Conservation (phyloP, 2,329 filamentous ascomycete species). For the Hypoxylon sp. region DNA sequence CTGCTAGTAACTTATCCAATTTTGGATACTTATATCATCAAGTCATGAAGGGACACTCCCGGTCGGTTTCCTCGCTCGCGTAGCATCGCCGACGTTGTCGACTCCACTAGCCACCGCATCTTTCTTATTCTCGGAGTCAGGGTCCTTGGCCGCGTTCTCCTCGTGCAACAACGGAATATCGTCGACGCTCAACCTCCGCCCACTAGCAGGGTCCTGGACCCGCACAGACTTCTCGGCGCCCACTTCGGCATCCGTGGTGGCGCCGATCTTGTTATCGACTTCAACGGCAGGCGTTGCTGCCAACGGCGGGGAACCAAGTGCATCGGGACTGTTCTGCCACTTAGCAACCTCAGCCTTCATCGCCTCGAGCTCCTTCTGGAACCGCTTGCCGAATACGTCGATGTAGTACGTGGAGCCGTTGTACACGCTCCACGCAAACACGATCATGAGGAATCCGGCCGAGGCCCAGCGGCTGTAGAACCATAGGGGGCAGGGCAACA, state of each 20-base stretch:
- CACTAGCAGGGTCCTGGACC: conserved; percentile 51
- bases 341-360: conserved; percentile 90
- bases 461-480: conserved; percentile 90
- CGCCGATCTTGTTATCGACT: conserved; percentile 40
- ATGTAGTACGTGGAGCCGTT: conserved; percentile 99
- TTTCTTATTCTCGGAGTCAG: conserved; percentile 11
- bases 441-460: conserved; percentile 78
- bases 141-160: conserved; percentile 54
- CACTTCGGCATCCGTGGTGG: conserved; percentile 44
- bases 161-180: conserved; percentile 71
- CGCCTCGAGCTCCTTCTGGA: conserved; percentile 94
- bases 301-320: conserved; percentile 57
- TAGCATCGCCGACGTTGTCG: conserved; percentile 63
- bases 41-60: conserved; percentile 32
- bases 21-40: neutral
- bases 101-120: conserved; percentile 58
- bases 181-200: conserved; percentile 60
- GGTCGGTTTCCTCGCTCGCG: conserved; percentile 63
- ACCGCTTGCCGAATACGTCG: conserved; percentile 95
- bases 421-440: conserved; percentile 97
- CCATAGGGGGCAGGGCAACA: conserved; percentile 95
- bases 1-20: neutral
- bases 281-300: conserved; percentile 54
- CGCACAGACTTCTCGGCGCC: conserved; percentile 41
- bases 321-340: conserved; percentile 79